Conservation (phyloP, 2,329 filamentous ascomycete genomes). For the Talaromyces sp. region DNA sequence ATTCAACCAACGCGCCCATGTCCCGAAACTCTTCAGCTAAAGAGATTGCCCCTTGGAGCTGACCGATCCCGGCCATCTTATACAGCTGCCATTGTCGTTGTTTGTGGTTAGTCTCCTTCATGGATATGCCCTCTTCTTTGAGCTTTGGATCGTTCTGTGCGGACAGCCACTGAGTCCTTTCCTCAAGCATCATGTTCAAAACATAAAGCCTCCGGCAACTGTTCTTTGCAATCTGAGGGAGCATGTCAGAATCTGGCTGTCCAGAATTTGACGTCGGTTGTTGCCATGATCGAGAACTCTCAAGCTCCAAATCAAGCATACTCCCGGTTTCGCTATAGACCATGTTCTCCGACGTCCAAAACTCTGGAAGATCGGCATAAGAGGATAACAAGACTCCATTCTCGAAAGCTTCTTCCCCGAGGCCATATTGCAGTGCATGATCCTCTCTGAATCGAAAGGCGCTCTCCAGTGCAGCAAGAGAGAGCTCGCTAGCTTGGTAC, state of each 20-base stretch:
- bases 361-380: slow-evolving; percentile 67
- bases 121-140: slow-evolving; percentile 43
- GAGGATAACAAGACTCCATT: slow-evolving; percentile 59
- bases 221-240: slow-evolving; percentile 48
- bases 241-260: slow-evolving; percentile 26
- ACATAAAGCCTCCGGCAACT: slow-evolving; percentile 53
- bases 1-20: slow-evolving; percentile 56
- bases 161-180: slow-evolving; percentile 55
- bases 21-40: slow-evolving; percentile 60
- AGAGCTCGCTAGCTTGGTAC: slow-evolving; percentile 70
- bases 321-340: slow-evolving; percentile 34
- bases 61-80: slow-evolving; percentile 46
- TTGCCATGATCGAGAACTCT: slow-evolving; percentile 36
- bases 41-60: slow-evolving; percentile 53
- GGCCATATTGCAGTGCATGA: slow-evolving; percentile 67
- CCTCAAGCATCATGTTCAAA: slow-evolving; percentile 54
- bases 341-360: slow-evolving; percentile 70
- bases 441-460: slow-evolving; percentile 67
- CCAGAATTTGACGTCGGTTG: slow-evolving; percentile 25
- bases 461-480: slow-evolving; percentile 58
- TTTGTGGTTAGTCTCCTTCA: slow-evolving; percentile 40
- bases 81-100: slow-evolving; percentile 45
- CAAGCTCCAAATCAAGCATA: slow-evolving; percentile 37
- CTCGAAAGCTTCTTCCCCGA: slow-evolving; percentile 61
- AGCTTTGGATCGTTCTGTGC: slow-evolving; percentile 48